Conservation (phyloP, 176 grass and related monocot species). For the Pharus latifolius region DNA sequence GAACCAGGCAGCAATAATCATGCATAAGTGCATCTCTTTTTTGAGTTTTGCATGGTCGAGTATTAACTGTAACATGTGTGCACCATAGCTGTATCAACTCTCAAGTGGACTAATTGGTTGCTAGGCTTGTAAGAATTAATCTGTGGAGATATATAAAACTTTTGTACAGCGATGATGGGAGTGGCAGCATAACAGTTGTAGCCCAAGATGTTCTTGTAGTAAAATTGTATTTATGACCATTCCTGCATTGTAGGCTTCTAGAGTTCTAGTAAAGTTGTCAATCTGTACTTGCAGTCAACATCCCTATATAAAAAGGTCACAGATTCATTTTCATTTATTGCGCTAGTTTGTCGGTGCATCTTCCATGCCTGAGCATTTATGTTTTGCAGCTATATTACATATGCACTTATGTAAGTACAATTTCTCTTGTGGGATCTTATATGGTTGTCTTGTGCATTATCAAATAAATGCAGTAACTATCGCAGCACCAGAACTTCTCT, state of each 20-base stretch:
- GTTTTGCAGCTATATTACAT: background rate
- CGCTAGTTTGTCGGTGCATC: background rate
- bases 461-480: conserved; percentile 17
- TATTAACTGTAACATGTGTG: no score
- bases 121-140: no score
- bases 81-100: no score
- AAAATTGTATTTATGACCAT: background rate
- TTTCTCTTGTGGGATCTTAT: background rate
- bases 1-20: no score
- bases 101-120: no score
- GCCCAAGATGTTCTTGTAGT: background rate
- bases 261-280: no score
- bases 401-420: background rate
- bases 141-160: no score
- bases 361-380: background rate
- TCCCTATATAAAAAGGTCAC: background rate
- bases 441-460: background rate
- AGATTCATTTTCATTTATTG: background rate
- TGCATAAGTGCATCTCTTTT: no score
- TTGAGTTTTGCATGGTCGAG: no score
- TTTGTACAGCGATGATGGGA: no score
- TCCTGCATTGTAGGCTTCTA: background rate
- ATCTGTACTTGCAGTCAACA: background rate
- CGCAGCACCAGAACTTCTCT: conserved; percentile 58
- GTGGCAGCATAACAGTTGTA: background rate